Evolutionary conservation across 73 alveolate species (phyloP).

Genomic region (Stentor roeselii): DNA sequence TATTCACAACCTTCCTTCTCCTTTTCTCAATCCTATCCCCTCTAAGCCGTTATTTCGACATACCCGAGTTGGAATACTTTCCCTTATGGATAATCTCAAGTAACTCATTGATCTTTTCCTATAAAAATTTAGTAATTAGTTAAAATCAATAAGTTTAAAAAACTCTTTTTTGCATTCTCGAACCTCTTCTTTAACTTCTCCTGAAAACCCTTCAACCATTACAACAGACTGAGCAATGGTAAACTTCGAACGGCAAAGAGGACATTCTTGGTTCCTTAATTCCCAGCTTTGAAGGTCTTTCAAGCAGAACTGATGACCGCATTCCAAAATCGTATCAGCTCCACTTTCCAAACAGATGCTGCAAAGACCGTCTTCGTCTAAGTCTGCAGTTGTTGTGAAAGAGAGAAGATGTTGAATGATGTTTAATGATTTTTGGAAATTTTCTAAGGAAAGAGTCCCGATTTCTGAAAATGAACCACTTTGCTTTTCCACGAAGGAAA

Average conservation of each 20-base stretch:
- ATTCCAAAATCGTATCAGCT: not conserved
- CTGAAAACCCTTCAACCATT: not conserved
- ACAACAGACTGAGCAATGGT: not conserved
- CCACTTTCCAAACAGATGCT: not conserved
- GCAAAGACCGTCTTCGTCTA: slow-evolving; percentile 5
- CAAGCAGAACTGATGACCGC: slow-evolving; percentile 6
- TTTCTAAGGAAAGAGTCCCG: not conserved
- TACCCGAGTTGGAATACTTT: no score
- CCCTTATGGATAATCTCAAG: no score
- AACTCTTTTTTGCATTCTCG: not conserved
- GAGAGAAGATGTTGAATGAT: not conserved
- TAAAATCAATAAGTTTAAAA: not conserved
- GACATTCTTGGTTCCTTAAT: not conserved
- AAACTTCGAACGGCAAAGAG: not conserved
- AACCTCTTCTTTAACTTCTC: not conserved
- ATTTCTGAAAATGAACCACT: not conserved
- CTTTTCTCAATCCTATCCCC: no score
- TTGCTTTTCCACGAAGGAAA: not conserved
- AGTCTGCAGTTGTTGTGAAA: not conserved
- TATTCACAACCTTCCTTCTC: no score
- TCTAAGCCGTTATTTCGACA: no score
- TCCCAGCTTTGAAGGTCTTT: not conserved
- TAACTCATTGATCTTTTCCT: not conserved
- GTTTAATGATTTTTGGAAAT: no score
- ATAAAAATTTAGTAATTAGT: not conserved